Evolutionary conservation across 805 yeast genomes (phyloP), one percentile per base, ranked within the genome.

Genomic region (Saccharomycopsis selenospora): DNA sequence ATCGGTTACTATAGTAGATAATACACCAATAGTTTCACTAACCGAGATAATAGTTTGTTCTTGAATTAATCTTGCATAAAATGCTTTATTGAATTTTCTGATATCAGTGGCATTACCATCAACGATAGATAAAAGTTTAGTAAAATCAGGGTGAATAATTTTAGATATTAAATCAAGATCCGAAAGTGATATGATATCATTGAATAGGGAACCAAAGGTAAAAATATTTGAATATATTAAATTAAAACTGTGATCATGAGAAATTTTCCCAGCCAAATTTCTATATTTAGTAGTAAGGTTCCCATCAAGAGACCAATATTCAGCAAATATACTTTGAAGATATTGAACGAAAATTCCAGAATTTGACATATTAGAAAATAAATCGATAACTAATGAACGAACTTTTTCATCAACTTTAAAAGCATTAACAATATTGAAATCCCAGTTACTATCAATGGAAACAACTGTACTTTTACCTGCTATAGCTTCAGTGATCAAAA

Each of bases 391-490:
- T 1, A 61, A 56, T 0, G 42, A 13, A n/a, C 68, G 67, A 1
- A 84, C 85, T 2, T 56, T 59, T 0, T 69, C 69, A 58, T 88
- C 95, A 38, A 74, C 65, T 36, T 77, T 82, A 8, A 85, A 45
- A 0, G 91, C 85, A 50, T 78, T 85, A 7, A 82, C 87, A 23
- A 85, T 57, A 57, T 91, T 71, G 0, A 75, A 65, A 3, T 69
- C 66, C 95, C 95, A 88, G 45, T 83, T 82, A 53, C 82, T 83
- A 60, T 88, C 95, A 20, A 73, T 66, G 0, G 76, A 76, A 42
- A 86, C 61, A 1, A 81, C 80, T 0, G 89, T 79, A 0, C 63
- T 55, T 13, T 71, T 66, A 0, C 68, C 76, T n/a, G 59, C 56
- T 1, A 78, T 64, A 0, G 93, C 76, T 52, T 84, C 76, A 75